Evolutionary conservation across 202 grass and related monocot genomes (phyloP).

Genomic region (Carex arenaria): DNA sequence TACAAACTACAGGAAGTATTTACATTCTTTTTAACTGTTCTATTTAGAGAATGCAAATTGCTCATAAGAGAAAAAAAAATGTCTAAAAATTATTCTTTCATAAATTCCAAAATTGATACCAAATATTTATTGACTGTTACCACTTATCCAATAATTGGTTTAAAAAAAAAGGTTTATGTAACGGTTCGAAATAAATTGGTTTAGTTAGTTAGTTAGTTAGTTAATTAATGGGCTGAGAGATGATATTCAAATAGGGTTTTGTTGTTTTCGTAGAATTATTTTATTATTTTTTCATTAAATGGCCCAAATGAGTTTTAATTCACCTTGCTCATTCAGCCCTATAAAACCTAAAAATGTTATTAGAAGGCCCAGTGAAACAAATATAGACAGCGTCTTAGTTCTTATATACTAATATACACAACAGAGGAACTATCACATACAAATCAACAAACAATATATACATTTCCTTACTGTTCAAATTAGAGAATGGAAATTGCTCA

Average conservation of each 20-base stretch:
- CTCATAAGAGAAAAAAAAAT: too few species aligned
- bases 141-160: too few species aligned
- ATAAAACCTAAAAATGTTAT: neutral
- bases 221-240: neutral
- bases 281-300: too few species aligned
- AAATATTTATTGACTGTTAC: neutral
- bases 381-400: neutral
- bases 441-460: too few species aligned
- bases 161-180: neutral
- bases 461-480: too few species aligned
- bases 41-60: too few species aligned
- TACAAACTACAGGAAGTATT: too few species aligned
- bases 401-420: neutral
- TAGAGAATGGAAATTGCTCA: neutral
- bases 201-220: neutral
- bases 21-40: too few species aligned
- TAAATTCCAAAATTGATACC: too few species aligned
- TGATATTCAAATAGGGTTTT: neutral
- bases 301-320: neutral
- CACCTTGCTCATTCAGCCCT: neutral
- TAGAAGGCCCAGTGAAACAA: neutral
- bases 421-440: too few species aligned
- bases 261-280: neutral
- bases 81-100: too few species aligned
- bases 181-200: neutral